Evolutionary conservation across 2,329 filamentous ascomycete genomes (phyloP).

Genomic region (Myriosclerotinia curreyana): DNA sequence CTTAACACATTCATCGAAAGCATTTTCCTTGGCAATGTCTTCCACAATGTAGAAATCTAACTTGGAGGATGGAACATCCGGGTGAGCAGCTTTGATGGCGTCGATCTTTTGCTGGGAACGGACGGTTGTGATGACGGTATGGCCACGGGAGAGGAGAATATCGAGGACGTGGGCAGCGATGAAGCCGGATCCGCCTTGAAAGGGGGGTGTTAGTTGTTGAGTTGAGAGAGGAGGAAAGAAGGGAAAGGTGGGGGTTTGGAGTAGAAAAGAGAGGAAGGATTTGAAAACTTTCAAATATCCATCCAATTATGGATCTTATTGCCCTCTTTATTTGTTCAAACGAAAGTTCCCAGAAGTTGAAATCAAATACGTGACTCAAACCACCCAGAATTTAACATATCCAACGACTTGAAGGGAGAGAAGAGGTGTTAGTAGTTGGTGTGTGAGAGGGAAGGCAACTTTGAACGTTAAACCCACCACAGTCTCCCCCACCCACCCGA

Average conservation of each 20-base stretch:
- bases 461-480: no score
- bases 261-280: conserved; percentile 25
- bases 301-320: neutral
- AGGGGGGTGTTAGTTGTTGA: neutral
- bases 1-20: conserved; percentile 59
- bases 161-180: conserved; percentile 54
- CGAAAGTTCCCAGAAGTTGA: neutral
- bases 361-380: neutral
- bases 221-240: neutral
- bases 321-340: conserved; percentile 27
- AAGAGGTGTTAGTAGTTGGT: no score
- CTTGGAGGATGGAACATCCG: conserved; percentile 49
- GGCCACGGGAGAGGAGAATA: conserved; percentile 42
- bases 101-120: conserved; percentile 49
- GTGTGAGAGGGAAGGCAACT: no score
- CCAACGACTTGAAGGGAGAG: no score
- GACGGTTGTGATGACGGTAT: conserved; percentile 46
- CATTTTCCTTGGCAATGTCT: conserved; percentile 66
- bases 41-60: conserved; percentile 65
- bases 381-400: neutral
- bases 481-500: no score
- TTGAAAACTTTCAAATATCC: conserved; percentile 16
- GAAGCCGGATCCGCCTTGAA: conserved; percentile 49
- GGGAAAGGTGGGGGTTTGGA: neutral
- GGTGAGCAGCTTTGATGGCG: conserved; percentile 44